Percentiles rank a stretch among this genome's conserved stretches.
phyloP scores from a whole-genome alignment of 2,329 filamentous ascomycete species.

The Neurospora sp. region DNA sequence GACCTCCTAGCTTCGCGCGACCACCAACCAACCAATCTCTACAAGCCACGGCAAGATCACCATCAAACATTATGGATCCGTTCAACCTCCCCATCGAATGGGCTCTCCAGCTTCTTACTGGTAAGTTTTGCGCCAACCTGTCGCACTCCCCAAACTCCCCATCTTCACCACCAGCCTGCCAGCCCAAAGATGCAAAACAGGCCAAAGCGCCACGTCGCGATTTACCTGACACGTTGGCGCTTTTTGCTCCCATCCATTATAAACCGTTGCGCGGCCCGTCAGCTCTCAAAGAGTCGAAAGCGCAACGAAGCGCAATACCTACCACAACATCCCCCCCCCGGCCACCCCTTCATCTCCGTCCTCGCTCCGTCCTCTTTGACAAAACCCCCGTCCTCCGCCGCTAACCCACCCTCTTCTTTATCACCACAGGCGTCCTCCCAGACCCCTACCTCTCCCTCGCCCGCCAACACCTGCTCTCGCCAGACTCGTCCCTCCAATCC shows the following conservation, averaged over 20 bases:
- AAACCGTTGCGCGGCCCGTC: neutral
- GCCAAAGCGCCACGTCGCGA: neutral
- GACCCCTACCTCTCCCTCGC: neutral
- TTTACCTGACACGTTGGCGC: neutral
- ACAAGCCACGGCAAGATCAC: neutral
- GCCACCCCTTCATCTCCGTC: neutral
- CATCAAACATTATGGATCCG: neutral
- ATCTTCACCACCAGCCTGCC: neutral
- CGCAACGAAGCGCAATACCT: neutral
- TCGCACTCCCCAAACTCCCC: neutral
- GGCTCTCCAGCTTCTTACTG: neutral
- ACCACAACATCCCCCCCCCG: neutral
- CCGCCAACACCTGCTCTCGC: slow-evolving; percentile 33
- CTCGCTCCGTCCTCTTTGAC: neutral
- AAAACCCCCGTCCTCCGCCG: neutral
- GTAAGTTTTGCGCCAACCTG: neutral
- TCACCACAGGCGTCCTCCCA: slow-evolving; percentile 6
- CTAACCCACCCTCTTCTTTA: slow-evolving; percentile 1
- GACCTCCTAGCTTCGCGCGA: neutral
- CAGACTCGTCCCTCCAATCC: slow-evolving; percentile 33
- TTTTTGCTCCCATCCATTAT: neutral
- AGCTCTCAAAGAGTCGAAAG: neutral
- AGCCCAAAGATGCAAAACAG: neutral
- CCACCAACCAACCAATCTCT: neutral
- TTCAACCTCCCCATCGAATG: neutral